Evolutionary conservation across 176 grass and related monocot genomes (phyloP), one percentile per base, ranked within the genome.

Genomic region (Urochloa ruziziensis): DNA sequence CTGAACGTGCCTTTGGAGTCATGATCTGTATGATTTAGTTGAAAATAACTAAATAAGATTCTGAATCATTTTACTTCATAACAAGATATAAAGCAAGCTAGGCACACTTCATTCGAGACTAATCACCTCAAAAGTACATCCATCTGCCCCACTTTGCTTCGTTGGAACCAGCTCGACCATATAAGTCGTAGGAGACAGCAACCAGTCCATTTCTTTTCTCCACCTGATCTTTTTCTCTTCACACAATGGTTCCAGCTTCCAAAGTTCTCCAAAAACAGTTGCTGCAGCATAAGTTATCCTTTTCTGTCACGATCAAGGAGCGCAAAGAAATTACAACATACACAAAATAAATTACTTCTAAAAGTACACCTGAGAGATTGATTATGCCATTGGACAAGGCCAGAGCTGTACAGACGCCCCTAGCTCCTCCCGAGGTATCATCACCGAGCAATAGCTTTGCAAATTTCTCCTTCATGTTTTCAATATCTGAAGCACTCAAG

Each of bases 141-240:
- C 96, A 79, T 96, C 91, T 57, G 91, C 89, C 21, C 96, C 89
- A 28, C 86, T 94, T 88, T 99, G 96, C 70, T 92, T 90, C 48
- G 91, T 90, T n/a, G 96, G 93, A 71, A 99, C 96, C 60, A 99
- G 81, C 93, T 99, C 96, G 2, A 96, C 85, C 96, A 99, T 99
- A 67, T 96, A 96, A 33, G 92, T 92, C 13, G 96, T 94, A 62
- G 96, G 93, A 82, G 88, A 99, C 76, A 99, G 88, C 57, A 99
- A 75, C 96, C 93, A 99, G 48, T 94, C 93, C 93, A 99, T 96
- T 94, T 99, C 96, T 90, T 89, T 94, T 46, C 54, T 57, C 96
- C 96, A 99, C 60, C 85, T 94, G 67, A 84, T 82, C 46, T 99
- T 99, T 89, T 91, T 96, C 34, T 92, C 89, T 44, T 89, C 77